A percentile compares a stretch with the other conserved stretches of the same genome.
Evolutionary conservation across 257 asterid species (phyloP).

Genomic region (Nicotiana undulata): DNA sequence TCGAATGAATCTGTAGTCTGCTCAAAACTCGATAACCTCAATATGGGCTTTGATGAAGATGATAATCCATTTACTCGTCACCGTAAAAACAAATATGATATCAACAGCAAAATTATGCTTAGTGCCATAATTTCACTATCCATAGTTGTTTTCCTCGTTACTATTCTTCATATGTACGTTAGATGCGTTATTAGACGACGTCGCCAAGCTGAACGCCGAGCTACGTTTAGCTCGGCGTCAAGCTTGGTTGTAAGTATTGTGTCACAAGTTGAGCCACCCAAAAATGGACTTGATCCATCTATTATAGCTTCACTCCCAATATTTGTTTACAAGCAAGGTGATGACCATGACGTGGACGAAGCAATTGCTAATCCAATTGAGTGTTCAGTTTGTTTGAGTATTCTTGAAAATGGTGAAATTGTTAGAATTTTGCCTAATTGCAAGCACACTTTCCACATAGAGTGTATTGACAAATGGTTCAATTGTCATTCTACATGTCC

Average conservation of each 20-base stretch:
- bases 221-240: not conserved
- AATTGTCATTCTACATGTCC: conserved; percentile 65
- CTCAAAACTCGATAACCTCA: too few relatives aligned
- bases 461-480: conserved; percentile 71
- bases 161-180: conserved; percentile 57
- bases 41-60: too few relatives aligned
- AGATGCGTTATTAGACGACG: conserved; percentile 38
- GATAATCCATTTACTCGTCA: not conserved
- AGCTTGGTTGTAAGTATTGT: conserved; percentile 4
- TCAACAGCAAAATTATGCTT: conserved; percentile 54
- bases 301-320: conserved; percentile 48
- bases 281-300: conserved; percentile 51
- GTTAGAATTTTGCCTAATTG: conserved; percentile 62
- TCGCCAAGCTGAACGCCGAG: conserved; percentile 53
- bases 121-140: conserved; percentile 53
- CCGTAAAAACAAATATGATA: not conserved
- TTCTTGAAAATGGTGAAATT: conserved; percentile 56
- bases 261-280: conserved; percentile 32
- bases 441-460: conserved; percentile 64
- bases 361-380: conserved; percentile 21
- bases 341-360: not conserved
- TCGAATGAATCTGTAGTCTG: too few relatives aligned
- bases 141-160: conserved; percentile 37
- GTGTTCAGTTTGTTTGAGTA: conserved; percentile 68
- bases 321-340: conserved; percentile 21